These are phyloP conservation scores for Chrysosphaeria jannelii DNA, from an alignment of 2,329 filamentous ascomycete genomes.

Conservation along the genomic window DNA sequence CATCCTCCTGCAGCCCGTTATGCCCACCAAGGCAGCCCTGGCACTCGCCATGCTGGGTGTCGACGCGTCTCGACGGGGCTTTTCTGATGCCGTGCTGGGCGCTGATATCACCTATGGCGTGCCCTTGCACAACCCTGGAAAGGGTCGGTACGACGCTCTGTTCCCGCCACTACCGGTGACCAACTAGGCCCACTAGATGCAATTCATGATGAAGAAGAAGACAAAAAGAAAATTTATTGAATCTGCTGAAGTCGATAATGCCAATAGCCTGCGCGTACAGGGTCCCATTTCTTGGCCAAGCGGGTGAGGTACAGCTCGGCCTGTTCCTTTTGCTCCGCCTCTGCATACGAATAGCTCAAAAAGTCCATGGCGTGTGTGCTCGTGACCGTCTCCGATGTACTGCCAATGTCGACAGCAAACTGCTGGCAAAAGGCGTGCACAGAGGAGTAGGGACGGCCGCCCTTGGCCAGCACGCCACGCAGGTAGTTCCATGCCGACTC, in stretches of 20 bases:
- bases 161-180: constrained; percentile 22
- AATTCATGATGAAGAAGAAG: too few relatives aligned
- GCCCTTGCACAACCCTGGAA: constrained; percentile 8
- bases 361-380: constrained; percentile 42
- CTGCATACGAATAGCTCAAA: constrained; percentile 34
- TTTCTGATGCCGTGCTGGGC: constrained; percentile 29
- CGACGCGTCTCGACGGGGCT: constrained; percentile 23
- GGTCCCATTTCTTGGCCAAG: constrained; percentile 66
- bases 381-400: constrained; percentile 17
- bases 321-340: constrained; percentile 23
- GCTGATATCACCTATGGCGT: constrained; percentile 41
- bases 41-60: constrained; percentile 61
- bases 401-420: constrained; percentile 22
- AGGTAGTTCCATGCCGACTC: constrained; percentile 87
- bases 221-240: not conserved
- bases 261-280: constrained; percentile 79
- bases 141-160: constrained; percentile 12
- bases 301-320: constrained; percentile 42
- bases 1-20: constrained; percentile 73
- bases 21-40: constrained; percentile 44
- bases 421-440: constrained; percentile 18
- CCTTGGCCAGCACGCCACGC: constrained; percentile 40
- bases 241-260: constrained; percentile 32
- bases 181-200: too few relatives aligned
- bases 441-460: constrained; percentile 17